Evolutionary conservation across 2,329 filamentous ascomycete genomes (phyloP).

Genomic region (Monosporascus sp.): DNA sequence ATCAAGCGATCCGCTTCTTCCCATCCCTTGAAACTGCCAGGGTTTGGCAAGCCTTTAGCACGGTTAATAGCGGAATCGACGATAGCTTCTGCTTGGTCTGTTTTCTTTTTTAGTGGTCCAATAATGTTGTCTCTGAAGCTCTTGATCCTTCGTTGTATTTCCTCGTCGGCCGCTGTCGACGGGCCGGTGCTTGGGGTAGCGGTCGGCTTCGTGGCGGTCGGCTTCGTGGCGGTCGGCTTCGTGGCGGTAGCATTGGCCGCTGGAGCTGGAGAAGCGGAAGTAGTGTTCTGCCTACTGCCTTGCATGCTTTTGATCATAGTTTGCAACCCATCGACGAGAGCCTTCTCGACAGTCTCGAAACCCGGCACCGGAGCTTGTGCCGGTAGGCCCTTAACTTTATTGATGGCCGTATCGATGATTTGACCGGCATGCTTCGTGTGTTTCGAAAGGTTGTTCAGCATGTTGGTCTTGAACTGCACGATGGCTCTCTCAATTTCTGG

Average conservation of each 20-base stretch:
- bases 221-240: constrained; percentile 20
- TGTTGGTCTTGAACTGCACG: constrained; percentile 23
- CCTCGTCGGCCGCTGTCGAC: constrained; percentile 17
- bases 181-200: constrained; percentile 22
- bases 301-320: constrained; percentile 26
- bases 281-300: constrained; percentile 15
- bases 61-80: constrained; percentile 28
- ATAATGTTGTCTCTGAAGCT: constrained; percentile 27
- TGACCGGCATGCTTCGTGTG: constrained; percentile 22
- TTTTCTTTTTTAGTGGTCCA: constrained; percentile 23
- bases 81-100: constrained; percentile 25
- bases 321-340: constrained; percentile 22
- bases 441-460: constrained; percentile 23
- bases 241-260: constrained; percentile 7
- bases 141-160: constrained; percentile 25
- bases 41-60: constrained; percentile 24
- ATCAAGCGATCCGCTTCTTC: constrained; percentile 27
- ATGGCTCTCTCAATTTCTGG: constrained; percentile 27
- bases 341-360: constrained; percentile 23
- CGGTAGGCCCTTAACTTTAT: constrained; percentile 23
- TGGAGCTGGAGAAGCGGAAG: constrained; percentile 21
- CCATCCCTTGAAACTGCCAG: constrained; percentile 22
- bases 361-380: constrained; percentile 18
- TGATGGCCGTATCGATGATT: constrained; percentile 26
- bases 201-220: no score